A percentile compares a stretch with the other conserved stretches of the same genome.
Evolutionary conservation across 129 eudicot species (phyloP).

Genomic region (Flaveria brownii): DNA sequence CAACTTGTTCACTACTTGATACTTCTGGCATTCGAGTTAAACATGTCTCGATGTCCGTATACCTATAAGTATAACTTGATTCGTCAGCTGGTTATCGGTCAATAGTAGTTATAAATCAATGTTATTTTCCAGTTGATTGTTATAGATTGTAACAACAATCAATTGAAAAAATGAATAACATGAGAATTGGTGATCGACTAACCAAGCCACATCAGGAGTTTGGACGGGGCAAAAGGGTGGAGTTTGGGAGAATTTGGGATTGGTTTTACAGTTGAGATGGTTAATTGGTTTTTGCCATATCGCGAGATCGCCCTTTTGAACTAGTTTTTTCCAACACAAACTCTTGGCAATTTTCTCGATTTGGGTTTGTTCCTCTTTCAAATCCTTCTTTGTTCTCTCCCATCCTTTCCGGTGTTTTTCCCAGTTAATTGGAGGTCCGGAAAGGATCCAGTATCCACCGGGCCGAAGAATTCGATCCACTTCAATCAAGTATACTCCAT

Average conservation of each 20-base stretch:
- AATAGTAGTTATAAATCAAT: not conserved
- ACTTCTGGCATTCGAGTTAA: conserved; percentile 87
- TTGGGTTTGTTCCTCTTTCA: conserved; percentile 73
- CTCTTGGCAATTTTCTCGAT: conserved; percentile 78
- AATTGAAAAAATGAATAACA: not conserved
- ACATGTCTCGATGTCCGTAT: conserved; percentile 77
- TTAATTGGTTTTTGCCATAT: conserved; percentile 89
- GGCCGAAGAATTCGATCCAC: conserved; percentile 91
- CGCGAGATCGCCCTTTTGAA: conserved; percentile 72
- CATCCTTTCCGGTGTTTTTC: conserved; percentile 77
- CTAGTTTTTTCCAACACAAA: conserved; percentile 88
- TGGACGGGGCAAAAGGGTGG: conserved; percentile 67
- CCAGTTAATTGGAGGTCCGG: conserved; percentile 92
- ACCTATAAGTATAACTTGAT: conserved; percentile 46
- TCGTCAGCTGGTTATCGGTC: too few relatives aligned
- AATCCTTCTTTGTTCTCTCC: conserved; percentile 72
- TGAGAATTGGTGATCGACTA: conserved; percentile 13
- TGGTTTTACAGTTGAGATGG: conserved; percentile 64
- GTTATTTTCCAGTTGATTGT: not conserved
- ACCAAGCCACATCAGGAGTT: conserved; percentile 83
- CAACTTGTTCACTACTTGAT: conserved; percentile 47
- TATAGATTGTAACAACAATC: not conserved
- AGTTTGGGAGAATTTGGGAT: conserved; percentile 33
- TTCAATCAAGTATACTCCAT: conserved; percentile 80
- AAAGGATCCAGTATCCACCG: conserved; percentile 94